Percentiles rank a stretch among this genome's conserved stretches.
Conservation (phyloP, 352 stramenopile genomes). For the Phytophthora pini region DNA sequence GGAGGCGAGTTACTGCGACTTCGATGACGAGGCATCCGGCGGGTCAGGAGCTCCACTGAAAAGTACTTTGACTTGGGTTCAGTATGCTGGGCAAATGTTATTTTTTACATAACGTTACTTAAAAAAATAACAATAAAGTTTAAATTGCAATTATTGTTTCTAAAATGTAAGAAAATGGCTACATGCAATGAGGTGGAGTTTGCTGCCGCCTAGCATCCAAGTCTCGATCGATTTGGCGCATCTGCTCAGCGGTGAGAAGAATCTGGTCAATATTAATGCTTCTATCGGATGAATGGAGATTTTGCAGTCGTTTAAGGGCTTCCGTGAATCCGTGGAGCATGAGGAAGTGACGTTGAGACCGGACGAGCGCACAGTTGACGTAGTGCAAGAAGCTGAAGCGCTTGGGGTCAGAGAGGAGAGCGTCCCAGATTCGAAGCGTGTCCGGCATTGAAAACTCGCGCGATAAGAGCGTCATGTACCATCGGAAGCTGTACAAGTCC, state of each 20-base stretch:
- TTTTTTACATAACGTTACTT: no score
- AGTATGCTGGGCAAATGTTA: not conserved
- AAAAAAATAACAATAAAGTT: no score
- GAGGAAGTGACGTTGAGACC: constrained; percentile 49
- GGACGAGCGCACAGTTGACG: constrained; percentile 60
- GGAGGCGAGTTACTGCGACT: constrained; percentile 26
- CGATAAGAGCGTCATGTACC: constrained; percentile 74
- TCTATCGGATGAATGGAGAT: constrained; percentile 26
- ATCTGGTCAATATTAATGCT: constrained; percentile 36
- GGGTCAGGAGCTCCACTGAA: constrained; percentile 6
- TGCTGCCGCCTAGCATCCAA: constrained; percentile 7
- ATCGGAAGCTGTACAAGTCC: constrained; percentile 74
- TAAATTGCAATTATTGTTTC: not conserved
- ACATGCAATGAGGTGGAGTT: not conserved
- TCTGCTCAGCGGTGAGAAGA: constrained; percentile 49
- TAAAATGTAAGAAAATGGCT: constrained; percentile 6
- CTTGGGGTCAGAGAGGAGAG: constrained; percentile 61
- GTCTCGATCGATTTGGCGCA: constrained; percentile 56
- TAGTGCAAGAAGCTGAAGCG: constrained; percentile 80
- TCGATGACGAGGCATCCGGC: constrained; percentile 4
- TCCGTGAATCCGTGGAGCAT: constrained; percentile 49
- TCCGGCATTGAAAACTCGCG: constrained; percentile 66
- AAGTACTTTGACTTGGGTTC: constrained; percentile 1
- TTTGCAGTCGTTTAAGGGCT: constrained; percentile 56
- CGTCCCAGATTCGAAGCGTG: constrained; percentile 70